phyloP scores from a whole-genome alignment of 2,329 filamentous ascomycete genomes.

The Zymoseptoria crescenta region DNA sequence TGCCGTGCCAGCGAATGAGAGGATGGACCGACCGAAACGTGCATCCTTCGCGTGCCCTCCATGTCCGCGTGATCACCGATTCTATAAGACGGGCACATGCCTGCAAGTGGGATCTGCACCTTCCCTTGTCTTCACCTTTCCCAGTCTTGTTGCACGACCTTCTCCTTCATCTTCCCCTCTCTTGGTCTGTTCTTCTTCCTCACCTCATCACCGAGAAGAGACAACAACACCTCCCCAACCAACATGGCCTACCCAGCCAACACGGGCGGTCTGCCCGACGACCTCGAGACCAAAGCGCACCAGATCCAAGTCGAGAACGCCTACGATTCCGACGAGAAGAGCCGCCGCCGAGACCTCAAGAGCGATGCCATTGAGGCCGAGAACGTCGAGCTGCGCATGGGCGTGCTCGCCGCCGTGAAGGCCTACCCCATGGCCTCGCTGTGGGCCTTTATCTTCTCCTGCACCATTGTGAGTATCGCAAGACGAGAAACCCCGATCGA shows the following conservation, averaged over 20 bases:
- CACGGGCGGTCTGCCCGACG: background rate
- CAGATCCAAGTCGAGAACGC: slow-evolving; percentile 6
- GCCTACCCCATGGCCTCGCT: slow-evolving; percentile 47
- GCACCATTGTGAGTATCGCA: slow-evolving; percentile 43
- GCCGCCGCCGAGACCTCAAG: slow-evolving; percentile 36
- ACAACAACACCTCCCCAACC: background rate
- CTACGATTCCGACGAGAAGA: slow-evolving; percentile 17
- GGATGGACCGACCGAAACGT: background rate
- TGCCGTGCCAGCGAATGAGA: background rate
- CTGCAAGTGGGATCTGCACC: background rate
- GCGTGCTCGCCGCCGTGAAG: slow-evolving; percentile 42
- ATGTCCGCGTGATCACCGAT: background rate
- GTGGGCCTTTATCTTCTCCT: slow-evolving; percentile 51
- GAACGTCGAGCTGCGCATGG: slow-evolving; percentile 46
- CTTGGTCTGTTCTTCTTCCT: background rate
- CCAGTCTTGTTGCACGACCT: background rate
- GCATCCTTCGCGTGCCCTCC: background rate
- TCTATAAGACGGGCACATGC: background rate
- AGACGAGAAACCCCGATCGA: background rate
- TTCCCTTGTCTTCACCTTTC: background rate
- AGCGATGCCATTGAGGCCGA: slow-evolving; percentile 51
- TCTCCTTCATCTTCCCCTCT: background rate
- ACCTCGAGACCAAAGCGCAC: slow-evolving; percentile 2
- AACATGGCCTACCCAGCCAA: background rate
- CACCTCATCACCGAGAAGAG: background rate